These are phyloP conservation scores for Phytopythium ostracodes DNA, from an alignment of 352 stramenopile species.

Conservation along the genomic window DNA sequence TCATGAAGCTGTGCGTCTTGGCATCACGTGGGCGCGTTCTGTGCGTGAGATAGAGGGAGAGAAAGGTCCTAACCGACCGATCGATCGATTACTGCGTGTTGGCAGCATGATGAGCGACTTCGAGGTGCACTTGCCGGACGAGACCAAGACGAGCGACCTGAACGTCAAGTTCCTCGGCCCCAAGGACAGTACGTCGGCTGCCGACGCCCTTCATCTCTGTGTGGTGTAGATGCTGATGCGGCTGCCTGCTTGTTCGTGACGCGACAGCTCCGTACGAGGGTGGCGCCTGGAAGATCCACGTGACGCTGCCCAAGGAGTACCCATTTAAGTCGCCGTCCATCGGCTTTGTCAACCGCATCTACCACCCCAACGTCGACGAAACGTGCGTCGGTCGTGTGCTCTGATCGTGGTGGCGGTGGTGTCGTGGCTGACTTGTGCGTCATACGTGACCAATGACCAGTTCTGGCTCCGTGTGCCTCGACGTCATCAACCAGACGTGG, in stretches of 20 bases:
- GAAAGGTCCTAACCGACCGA: background rate
- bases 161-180: slow-evolving; percentile 85
- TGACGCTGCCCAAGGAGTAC: slow-evolving; percentile 90
- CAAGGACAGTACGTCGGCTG: slow-evolving; percentile 59
- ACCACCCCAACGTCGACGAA: slow-evolving; percentile 93
- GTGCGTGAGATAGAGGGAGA: background rate
- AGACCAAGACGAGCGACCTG: slow-evolving; percentile 79
- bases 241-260: background rate
- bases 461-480: slow-evolving; percentile 90
- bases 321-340: slow-evolving; percentile 93
- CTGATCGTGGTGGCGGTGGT: slow-evolving; percentile 4
- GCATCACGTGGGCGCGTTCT: background rate
- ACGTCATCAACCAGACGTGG: slow-evolving; percentile 95
- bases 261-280: slow-evolving; percentile 86
- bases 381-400: slow-evolving; percentile 42
- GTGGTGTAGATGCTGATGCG: background rate
- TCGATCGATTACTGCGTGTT: background rate
- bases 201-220: background rate
- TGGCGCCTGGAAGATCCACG: slow-evolving; percentile 91
- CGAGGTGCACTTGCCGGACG: slow-evolving; percentile 78
- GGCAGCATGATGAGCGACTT: slow-evolving; percentile 90
- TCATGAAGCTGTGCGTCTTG: slow-evolving; percentile 85
- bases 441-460: slow-evolving; percentile 15
- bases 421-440: slow-evolving; percentile 1
- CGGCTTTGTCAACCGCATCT: slow-evolving; percentile 92